Percentiles rank a stretch among this genome's conserved stretches.
These are phyloP conservation scores for Cladosporium sp. DNA, from an alignment of 2,329 filamentous ascomycete genomes.

Conservation along the genomic window DNA sequence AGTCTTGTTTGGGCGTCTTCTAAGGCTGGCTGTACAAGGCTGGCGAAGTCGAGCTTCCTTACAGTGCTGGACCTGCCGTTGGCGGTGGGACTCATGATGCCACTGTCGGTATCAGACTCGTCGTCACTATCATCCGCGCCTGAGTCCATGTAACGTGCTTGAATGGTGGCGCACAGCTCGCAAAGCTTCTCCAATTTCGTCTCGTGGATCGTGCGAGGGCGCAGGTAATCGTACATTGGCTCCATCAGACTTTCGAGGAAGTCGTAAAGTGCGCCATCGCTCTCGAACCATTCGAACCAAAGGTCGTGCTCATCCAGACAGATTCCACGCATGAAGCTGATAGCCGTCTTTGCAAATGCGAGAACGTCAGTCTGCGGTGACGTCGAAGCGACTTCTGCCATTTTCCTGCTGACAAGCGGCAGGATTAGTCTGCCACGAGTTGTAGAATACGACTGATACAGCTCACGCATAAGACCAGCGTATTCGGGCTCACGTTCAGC, in stretches of 20 bases:
- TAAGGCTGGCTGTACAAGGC: slow-evolving; percentile 59
- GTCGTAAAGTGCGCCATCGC: slow-evolving; percentile 58
- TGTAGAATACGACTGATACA: slow-evolving; percentile 60
- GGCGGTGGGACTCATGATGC: slow-evolving; percentile 16
- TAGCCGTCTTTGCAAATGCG: slow-evolving; percentile 58
- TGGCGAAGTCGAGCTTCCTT: slow-evolving; percentile 53
- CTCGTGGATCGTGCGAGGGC: slow-evolving; percentile 62
- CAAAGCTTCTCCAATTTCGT: slow-evolving; percentile 62
- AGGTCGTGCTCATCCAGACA: slow-evolving; percentile 64
- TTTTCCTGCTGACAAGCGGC: slow-evolving; percentile 59
- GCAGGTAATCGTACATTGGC: slow-evolving; percentile 61
- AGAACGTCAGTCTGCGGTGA: slow-evolving; percentile 61
- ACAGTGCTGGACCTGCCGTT: slow-evolving; percentile 16
- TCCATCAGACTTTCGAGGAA: slow-evolving; percentile 64
- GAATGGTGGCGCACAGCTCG: slow-evolving; percentile 61
- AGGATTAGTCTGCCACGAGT: slow-evolving; percentile 55
- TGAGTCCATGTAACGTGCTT: slow-evolving; percentile 58
- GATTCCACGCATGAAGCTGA: slow-evolving; percentile 61
- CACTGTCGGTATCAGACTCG: slow-evolving; percentile 38
- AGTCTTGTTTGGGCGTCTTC: slow-evolving; percentile 63
- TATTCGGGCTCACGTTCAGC: slow-evolving; percentile 60
- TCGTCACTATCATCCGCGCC: slow-evolving; percentile 49
- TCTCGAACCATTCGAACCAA: slow-evolving; percentile 63
- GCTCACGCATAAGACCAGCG: slow-evolving; percentile 60
- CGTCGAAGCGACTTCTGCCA: slow-evolving; percentile 51